Evolutionary conservation across 495 filamentous ascomycete genomes (phyloP).

Genomic region (Neurospora sp.): DNA sequence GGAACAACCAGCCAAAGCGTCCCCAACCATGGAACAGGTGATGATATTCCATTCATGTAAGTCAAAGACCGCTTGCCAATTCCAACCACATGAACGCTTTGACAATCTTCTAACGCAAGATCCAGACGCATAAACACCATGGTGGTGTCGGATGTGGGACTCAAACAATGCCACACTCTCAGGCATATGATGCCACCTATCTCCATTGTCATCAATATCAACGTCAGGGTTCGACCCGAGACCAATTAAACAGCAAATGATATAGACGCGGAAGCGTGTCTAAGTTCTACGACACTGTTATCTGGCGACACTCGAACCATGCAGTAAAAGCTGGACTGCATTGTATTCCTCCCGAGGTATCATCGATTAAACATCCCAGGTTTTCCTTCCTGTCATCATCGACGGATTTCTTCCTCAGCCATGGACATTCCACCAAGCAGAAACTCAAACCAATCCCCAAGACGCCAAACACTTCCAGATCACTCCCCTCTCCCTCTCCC

Average conservation of each 20-base stretch:
- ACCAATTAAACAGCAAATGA: background rate
- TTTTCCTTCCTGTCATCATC: background rate
- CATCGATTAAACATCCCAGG: too few species aligned
- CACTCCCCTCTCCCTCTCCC: background rate
- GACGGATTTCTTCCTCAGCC: too few species aligned
- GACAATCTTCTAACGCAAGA: background rate
- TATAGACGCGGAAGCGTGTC: background rate
- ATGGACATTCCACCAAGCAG: too few species aligned
- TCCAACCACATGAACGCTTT: too few species aligned
- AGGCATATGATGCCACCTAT: background rate
- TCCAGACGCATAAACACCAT: background rate
- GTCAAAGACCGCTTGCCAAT: too few species aligned
- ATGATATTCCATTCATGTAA: background rate
- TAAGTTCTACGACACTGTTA: background rate
- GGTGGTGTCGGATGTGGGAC: background rate
- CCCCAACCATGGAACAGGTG: background rate
- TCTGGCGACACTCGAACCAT: background rate
- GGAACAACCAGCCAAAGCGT: background rate
- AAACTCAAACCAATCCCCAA: background rate
- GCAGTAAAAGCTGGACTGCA: background rate
- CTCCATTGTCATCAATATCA: background rate
- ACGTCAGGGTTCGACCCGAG: background rate
- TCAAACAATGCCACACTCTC: background rate
- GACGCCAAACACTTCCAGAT: background rate
- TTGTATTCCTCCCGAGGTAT: too few species aligned